Evolutionary conservation across 352 stramenopile species (phyloP), one percentile per base, ranked within the genome.

Genomic region (Stramenopiles sp.): DNA sequence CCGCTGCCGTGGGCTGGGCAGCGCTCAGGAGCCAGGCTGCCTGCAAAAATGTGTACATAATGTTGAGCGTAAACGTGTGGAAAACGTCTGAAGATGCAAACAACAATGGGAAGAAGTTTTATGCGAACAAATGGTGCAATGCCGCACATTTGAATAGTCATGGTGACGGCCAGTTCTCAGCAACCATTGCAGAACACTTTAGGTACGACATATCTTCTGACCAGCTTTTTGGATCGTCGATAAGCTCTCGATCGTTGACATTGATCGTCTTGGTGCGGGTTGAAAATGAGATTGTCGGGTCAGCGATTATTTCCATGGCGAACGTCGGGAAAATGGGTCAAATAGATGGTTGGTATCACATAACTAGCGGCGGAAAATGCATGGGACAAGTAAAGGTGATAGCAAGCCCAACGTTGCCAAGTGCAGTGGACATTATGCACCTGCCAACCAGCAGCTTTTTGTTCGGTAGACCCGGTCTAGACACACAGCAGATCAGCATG

Each of bases 121-220:
- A 63, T 63, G 43, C 43, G 25, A 63, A 63, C 25, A 63, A 63
- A 63, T 63, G 43, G 43, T 63, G 43, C 25, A 25, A 63, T 63
- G 43, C 12, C 12, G 25, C 12, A 18, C 43, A 12, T 18, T 18
- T 63, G 12, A 18, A 12, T 63, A 63, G 12, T 18, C 25, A 18
- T 12, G 43, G 12, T 63, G 43, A 63, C 25, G 43, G 43, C 12
- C 25, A 12, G 43, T 63, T 63, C 25, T 18, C 25, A 18, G 12
- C 43, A 63, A 63, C 12, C 12, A 63, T 63, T 63, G 43, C 12
- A 63, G 12, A 63, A 63, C 12, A 63, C 25, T 63, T 63, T 63
- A 63, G 43, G 25, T 63, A 63, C 25, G 25, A 63, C 25, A 63
- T 63, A 18, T 18, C 12, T 63, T 63, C 43, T 25, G 25, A 63